These are phyloP conservation scores for Vicia faba DNA, from an alignment of 306 rosid genomes.

Conservation along the genomic window DNA sequence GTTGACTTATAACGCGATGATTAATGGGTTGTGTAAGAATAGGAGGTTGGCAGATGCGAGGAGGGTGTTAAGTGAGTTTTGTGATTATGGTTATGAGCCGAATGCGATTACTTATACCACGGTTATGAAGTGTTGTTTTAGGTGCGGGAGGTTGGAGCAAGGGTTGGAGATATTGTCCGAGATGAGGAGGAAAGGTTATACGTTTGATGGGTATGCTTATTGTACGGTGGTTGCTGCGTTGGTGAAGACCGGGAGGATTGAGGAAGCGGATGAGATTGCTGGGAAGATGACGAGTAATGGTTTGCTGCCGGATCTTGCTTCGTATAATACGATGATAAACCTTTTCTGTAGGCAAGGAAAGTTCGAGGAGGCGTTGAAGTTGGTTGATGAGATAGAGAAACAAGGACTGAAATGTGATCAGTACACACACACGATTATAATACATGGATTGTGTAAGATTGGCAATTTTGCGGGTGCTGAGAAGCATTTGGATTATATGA, in stretches of 20 bases:
- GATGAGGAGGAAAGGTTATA: constrained; percentile 66
- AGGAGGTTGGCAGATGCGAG: constrained; percentile 50
- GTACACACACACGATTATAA: constrained; percentile 69
- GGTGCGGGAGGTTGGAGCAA: constrained; percentile 45
- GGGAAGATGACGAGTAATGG: constrained; percentile 55
- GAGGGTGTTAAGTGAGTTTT: constrained; percentile 55
- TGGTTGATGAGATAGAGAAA: constrained; percentile 65
- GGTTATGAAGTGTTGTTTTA: constrained; percentile 70
- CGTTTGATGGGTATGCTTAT: constrained; percentile 71
- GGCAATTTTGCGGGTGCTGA: constrained; percentile 56
- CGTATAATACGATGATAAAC: constrained; percentile 65
- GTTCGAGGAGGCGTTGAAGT: constrained; percentile 57
- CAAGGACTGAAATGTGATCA: constrained; percentile 63
- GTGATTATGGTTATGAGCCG: constrained; percentile 56
- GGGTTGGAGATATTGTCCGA: constrained; percentile 67
- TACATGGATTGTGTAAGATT: constrained; percentile 68
- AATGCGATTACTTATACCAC: constrained; percentile 67
- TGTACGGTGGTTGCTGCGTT: constrained; percentile 73
- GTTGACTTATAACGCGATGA: constrained; percentile 66
- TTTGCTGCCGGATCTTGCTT: constrained; percentile 58
- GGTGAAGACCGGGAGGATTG: constrained; percentile 59
- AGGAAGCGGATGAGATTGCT: constrained; percentile 58
- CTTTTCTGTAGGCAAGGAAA: constrained; percentile 66
- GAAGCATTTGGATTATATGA: constrained; percentile 60
- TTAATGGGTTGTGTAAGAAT: constrained; percentile 74